Conservation (phyloP, 805 yeast species). For the Spathaspora boniae region DNA sequence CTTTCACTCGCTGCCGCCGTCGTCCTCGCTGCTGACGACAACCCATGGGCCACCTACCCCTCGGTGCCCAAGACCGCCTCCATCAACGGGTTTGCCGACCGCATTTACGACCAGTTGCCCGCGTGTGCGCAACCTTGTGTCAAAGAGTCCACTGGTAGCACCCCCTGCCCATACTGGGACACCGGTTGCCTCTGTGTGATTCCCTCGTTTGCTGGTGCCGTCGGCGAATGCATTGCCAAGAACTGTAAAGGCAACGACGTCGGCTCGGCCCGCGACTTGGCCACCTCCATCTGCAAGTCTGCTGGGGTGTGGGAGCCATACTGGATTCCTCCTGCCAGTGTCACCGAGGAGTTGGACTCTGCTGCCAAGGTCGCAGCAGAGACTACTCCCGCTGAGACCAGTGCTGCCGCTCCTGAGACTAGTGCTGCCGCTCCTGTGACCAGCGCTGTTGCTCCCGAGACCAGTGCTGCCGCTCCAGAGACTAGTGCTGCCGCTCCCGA, state of each 20-base stretch:
- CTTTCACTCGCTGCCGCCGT: constrained; percentile 9
- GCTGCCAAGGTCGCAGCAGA: constrained; percentile 23
- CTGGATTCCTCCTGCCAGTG: constrained; percentile 25
- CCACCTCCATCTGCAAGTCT: constrained; percentile 33
- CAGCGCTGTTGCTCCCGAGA: constrained; percentile 1
- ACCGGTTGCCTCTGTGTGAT: constrained; percentile 45
- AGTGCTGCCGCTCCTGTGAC: constrained; percentile 3
- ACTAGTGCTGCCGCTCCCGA: constrained; percentile 1
- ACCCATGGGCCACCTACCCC: constrained; percentile 31
- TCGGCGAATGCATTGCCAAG: constrained; percentile 36
- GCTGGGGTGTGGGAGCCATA: constrained; percentile 30
- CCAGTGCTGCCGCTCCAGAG: constrained; percentile 2
- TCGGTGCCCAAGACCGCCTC: constrained; percentile 36
- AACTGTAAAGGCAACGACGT: constrained; percentile 36
- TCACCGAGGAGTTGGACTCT: constrained; percentile 19
- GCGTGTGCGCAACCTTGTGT: constrained; percentile 37
- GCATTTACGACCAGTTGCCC: constrained; percentile 30
- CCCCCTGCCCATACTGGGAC: constrained; percentile 47
- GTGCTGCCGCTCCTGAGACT: constrained; percentile 3
- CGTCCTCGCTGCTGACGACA: constrained; percentile 16
- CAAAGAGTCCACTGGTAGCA: constrained; percentile 25
- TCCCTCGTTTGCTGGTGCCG: constrained; percentile 28
- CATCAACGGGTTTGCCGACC: constrained; percentile 42
- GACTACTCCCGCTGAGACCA: constrained; percentile 8
- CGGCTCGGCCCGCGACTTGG: constrained; percentile 24